Evolutionary conservation across 192 early-diverging fungal genomes (phyloP).

Genomic region (Backusella parvicylindrica): DNA sequence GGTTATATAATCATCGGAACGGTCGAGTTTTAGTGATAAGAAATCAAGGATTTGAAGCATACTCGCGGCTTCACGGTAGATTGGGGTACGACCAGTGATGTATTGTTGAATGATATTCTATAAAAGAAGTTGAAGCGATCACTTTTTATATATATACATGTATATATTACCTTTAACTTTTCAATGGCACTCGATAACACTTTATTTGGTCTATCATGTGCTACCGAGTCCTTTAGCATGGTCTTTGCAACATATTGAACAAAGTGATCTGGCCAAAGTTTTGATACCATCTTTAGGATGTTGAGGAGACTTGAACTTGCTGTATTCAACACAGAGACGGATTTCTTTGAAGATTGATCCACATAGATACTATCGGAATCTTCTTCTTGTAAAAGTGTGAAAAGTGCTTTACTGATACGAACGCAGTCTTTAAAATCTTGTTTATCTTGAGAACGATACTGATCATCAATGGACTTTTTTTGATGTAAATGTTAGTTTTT

Average conservation of each 20-base stretch:
- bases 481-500: not conserved
- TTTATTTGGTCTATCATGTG: conserved; percentile 6
- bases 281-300: conserved; percentile 12
- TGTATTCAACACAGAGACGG: conserved; percentile 17
- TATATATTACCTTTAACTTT: conserved; percentile 20
- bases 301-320: conserved; percentile 6
- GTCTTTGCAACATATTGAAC: conserved; percentile 8
- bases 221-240: not conserved
- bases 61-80: conserved; percentile 44
- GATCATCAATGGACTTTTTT: conserved; percentile 13
- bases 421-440: conserved; percentile 5
- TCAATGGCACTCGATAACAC: conserved; percentile 16
- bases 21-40: conserved; percentile 32
- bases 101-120: conserved; percentile 31
- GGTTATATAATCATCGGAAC: conserved; percentile 1
- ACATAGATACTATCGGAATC: conserved; percentile 20
- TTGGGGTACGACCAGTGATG: conserved; percentile 36
- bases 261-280: conserved; percentile 29
- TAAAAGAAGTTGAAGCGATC: not conserved
- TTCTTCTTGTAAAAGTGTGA: conserved; percentile 12
- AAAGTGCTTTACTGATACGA: not conserved
- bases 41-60: conserved; percentile 38
- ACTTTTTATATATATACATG: not conserved
- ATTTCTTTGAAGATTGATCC: conserved; percentile 9
- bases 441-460: not conserved